A percentile compares a stretch with the other conserved stretches of the same genome.
phyloP scores from a whole-genome alignment of 2,329 filamentous ascomycete species.

The Calycina herbarum region DNA sequence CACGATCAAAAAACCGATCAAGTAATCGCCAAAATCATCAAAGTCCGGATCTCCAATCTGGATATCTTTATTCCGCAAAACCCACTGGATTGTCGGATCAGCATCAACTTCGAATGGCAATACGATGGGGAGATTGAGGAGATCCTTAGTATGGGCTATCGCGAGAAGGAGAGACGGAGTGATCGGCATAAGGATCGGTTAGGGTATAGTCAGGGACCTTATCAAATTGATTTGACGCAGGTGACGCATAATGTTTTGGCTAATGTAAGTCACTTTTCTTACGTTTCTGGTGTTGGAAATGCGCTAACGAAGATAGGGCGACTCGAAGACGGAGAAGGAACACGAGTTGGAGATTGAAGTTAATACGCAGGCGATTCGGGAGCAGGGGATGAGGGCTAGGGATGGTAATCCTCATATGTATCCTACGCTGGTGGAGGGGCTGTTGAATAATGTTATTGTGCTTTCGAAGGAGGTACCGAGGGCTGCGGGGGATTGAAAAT shows the following conservation, averaged over 20 bases:
- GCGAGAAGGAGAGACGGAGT: slow-evolving; percentile 41
- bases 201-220: slow-evolving; percentile 84
- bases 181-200: slow-evolving; percentile 86
- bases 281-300: background rate
- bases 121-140: slow-evolving; percentile 67
- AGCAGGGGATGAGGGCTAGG: slow-evolving; percentile 62
- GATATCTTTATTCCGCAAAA: slow-evolving; percentile 77
- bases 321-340: slow-evolving; percentile 54
- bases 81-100: slow-evolving; percentile 87
- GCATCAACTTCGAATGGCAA: slow-evolving; percentile 90
- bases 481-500: background rate
- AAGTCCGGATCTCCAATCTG: slow-evolving; percentile 84
- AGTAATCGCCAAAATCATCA: slow-evolving; percentile 82
- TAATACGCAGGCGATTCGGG: slow-evolving; percentile 59
- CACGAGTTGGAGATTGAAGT: slow-evolving; percentile 83
- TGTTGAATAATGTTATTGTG: slow-evolving; percentile 63
- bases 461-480: slow-evolving; percentile 23
- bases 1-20: slow-evolving; percentile 70
- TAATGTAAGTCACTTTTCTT: slow-evolving; percentile 34
- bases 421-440: slow-evolving; percentile 67
- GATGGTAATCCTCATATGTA: slow-evolving; percentile 58
- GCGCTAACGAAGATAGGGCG: slow-evolving; percentile 23
- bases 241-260: slow-evolving; percentile 82
- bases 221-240: slow-evolving; percentile 91
- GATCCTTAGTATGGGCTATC: background rate